phyloP scores from a whole-genome alignment of 202 grass and related monocot genomes.

The Setaria viridis region DNA sequence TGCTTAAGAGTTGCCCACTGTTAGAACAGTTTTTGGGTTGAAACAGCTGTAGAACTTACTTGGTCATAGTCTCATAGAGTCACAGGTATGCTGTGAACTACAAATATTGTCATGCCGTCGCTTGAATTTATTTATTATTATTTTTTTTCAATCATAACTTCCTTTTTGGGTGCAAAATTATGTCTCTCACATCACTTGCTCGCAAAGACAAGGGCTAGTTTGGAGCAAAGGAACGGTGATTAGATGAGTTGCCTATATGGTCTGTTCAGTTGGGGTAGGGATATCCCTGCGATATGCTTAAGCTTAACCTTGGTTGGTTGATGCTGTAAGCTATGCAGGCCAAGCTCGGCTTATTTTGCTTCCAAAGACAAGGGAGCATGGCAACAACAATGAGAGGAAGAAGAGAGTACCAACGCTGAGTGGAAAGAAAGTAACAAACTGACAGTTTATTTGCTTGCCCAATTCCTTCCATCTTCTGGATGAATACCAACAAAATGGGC shows the following conservation, averaged over 20 bases:
- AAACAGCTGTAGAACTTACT: slow-evolving; percentile 41
- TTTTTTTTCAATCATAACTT: neutral
- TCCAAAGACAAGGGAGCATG: neutral
- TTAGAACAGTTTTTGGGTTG: slow-evolving; percentile 32
- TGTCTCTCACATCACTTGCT: neutral
- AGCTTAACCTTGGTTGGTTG: neutral
- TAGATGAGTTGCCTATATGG: neutral
- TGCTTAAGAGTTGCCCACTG: slow-evolving; percentile 33
- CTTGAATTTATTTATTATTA: slow-evolving; percentile 23
- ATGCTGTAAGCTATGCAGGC: neutral
- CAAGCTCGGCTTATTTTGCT: neutral
- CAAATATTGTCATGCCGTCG: slow-evolving; percentile 30
- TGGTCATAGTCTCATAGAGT: slow-evolving; percentile 26
- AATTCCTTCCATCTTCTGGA: neutral
- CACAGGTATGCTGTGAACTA: slow-evolving; percentile 31
- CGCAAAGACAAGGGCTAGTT: neutral
- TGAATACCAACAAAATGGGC: slow-evolving; percentile 1
- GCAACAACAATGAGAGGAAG: too few species aligned
- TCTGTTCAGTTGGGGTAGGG: neutral
- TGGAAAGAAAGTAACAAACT: neutral
- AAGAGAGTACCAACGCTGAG: too few species aligned
- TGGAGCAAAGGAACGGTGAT: neutral
- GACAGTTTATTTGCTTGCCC: neutral
- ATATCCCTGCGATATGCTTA: too few species aligned
- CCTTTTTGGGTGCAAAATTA: neutral